Percentiles rank a stretch among this genome's conserved stretches.
Evolutionary conservation across 2,329 filamentous ascomycete species (phyloP).

Genomic region (Cyphellophora europaea): DNA sequence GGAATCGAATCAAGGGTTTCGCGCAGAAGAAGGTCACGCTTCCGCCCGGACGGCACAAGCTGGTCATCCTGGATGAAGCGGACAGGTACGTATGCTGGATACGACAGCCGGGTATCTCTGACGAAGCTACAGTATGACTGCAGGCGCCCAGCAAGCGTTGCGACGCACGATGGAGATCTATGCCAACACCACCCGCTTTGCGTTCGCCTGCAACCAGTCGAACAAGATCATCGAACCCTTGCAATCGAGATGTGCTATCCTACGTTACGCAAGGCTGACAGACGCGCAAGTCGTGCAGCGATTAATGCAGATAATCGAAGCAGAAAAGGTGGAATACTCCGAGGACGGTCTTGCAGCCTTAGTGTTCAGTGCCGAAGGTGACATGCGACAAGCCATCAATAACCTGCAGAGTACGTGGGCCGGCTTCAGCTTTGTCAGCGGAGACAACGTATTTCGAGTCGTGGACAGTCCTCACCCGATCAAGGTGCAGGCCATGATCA

Average conservation of each 20-base stretch:
- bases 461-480: slow-evolving; percentile 96
- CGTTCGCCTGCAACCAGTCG: slow-evolving; percentile 95
- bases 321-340: slow-evolving; percentile 79
- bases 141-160: slow-evolving; percentile 88
- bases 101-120: slow-evolving; percentile 69
- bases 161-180: slow-evolving; percentile 98
- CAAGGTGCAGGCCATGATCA: slow-evolving; percentile 98
- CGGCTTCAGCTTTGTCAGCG: slow-evolving; percentile 93
- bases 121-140: slow-evolving; percentile 65
- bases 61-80: slow-evolving; percentile 95
- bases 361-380: slow-evolving; percentile 92
- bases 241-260: slow-evolving; percentile 90
- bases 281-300: slow-evolving; percentile 89
- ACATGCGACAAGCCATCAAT: slow-evolving; percentile 99
- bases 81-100: slow-evolving; percentile 80
- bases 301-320: slow-evolving; percentile 82
- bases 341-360: slow-evolving; percentile 94
- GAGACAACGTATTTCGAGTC: slow-evolving; percentile 95
- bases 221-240: slow-evolving; percentile 99
- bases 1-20: slow-evolving; percentile 96
- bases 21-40: slow-evolving; percentile 98
- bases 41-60: slow-evolving; percentile 80
- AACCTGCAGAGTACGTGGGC: slow-evolving; percentile 89
- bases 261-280: slow-evolving; percentile 85
- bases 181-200: slow-evolving; percentile 89